Base-by-base conservation (phyloP, 257 asterid genomes). In the Echium plantagineum region DNA sequence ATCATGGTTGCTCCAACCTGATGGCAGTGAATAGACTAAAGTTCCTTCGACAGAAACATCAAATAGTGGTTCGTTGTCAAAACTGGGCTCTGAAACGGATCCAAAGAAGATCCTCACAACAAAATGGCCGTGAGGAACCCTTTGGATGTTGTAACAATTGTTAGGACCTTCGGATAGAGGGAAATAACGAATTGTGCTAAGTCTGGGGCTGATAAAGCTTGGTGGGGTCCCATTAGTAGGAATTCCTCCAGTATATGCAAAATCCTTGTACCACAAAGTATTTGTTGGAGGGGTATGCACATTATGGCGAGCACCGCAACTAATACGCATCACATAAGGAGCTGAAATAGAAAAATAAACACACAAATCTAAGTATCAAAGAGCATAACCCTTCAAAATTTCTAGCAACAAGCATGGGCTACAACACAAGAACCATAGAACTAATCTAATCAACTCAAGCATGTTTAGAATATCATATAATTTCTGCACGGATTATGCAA, bases 31-130 rank as follows among this genome's bases (percentile, higher is more conserved):
- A 64, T 84, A 89, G 66, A 89, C 68, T 68, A 93, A 65, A 49
- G 96, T 86, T 59, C 99, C 99, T 76, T 93, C 99, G 57, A 93
- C 52, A 20, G 97, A 93, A 21, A 93, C 83, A 31, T 89, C 99
- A 60, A 93, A 93, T 66, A 85, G 65, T 35, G 99, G 97, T 58
- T 93, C 99, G 59, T 77, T 75, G 71, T 83, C 83, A 63, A 86
- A 86, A 76, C 85, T 85, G 20, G 96, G 84, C 28, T 93, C 99
- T 6, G 15, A 20, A 61, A 84, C 65, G 62, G 80, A 59, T 51
- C 97, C 99, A 57, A 93, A 81, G 86, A 72, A 93, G 71, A 93
- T 85, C 66, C 99, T 74, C 52, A 89, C 89, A 0, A 77, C 72
- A 67, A 83, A 93, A 63, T 93, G 99, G 7, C 95, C 96, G 59